Evolutionary conservation across 2,329 filamentous ascomycete genomes (phyloP).

Genomic region (Fusarium nisikadoi): DNA sequence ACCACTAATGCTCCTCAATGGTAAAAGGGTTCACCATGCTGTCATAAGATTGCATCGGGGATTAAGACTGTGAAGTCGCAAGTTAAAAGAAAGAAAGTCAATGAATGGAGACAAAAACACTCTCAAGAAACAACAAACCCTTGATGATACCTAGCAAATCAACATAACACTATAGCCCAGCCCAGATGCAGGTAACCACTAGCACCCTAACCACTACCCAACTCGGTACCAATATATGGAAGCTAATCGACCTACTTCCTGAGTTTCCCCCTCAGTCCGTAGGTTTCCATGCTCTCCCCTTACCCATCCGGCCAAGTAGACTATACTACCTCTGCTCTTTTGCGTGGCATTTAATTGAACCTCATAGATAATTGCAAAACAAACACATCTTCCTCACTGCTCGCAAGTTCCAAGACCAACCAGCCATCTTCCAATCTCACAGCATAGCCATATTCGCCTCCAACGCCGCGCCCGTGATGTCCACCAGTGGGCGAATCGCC

Average conservation of each 20-base stretch:
- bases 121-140: constrained; percentile 28
- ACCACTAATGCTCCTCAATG: not conserved
- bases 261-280: not conserved
- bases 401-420: constrained; percentile 31
- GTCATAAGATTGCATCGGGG: not conserved
- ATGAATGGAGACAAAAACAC: constrained; percentile 30
- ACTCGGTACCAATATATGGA: not conserved
- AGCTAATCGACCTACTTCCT: not conserved
- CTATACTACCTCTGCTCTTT: not conserved
- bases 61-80: not conserved
- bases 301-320: not conserved
- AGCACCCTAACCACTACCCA: constrained; percentile 6
- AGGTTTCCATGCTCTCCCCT: not conserved
- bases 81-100: constrained; percentile 17
- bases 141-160: constrained; percentile 21
- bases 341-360: not conserved
- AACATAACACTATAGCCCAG: constrained; percentile 11
- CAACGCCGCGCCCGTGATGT: constrained; percentile 44
- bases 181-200: constrained; percentile 10
- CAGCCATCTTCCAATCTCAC: constrained; percentile 33
- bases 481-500: constrained; percentile 41
- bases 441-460: constrained; percentile 40
- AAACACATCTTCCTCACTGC: constrained; percentile 15
- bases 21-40: not conserved
- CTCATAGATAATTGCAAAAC: constrained; percentile 14